These are phyloP conservation scores for Albugo candida DNA, from an alignment of 352 stramenopile genomes.

Conservation along the genomic window DNA sequence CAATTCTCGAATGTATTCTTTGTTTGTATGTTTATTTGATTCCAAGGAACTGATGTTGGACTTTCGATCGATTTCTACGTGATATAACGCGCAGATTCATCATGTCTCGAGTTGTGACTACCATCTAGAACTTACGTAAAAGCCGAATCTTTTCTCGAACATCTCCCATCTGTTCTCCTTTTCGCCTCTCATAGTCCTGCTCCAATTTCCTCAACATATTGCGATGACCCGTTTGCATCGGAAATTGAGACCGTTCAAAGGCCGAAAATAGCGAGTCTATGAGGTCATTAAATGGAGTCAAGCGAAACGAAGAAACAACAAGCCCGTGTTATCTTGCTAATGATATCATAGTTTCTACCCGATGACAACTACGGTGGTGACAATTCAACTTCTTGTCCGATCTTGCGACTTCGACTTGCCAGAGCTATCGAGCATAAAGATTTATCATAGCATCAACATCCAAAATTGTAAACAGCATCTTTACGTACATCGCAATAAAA, in stretches of 20 bases:
- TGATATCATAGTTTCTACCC: too few species aligned
- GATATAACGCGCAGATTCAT: constrained; percentile 1
- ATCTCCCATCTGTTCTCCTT: constrained; percentile 69
- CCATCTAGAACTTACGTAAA: constrained; percentile 25
- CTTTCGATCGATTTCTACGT: constrained; percentile 66
- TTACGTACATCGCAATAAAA: constrained; percentile 27
- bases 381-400: too few species aligned
- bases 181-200: constrained; percentile 55
- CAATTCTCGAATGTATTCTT: constrained; percentile 74
- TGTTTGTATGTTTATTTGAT: constrained; percentile 79
- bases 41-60: constrained; percentile 71
- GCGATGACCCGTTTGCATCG: constrained; percentile 38
- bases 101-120: not conserved
- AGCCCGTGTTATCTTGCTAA: too few species aligned
- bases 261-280: too few species aligned
- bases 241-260: too few species aligned
- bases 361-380: too few species aligned
- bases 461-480: too few species aligned
- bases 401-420: too few species aligned
- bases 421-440: too few species aligned
- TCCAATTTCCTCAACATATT: constrained; percentile 62
- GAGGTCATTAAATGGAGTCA: too few species aligned
- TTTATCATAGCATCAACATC: too few species aligned
- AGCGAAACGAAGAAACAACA: too few species aligned
- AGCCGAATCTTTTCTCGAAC: constrained; percentile 74